Base-by-base conservation (phyloP, 495 filamentous ascomycete species). In the Hypoxylon perforatum region DNA sequence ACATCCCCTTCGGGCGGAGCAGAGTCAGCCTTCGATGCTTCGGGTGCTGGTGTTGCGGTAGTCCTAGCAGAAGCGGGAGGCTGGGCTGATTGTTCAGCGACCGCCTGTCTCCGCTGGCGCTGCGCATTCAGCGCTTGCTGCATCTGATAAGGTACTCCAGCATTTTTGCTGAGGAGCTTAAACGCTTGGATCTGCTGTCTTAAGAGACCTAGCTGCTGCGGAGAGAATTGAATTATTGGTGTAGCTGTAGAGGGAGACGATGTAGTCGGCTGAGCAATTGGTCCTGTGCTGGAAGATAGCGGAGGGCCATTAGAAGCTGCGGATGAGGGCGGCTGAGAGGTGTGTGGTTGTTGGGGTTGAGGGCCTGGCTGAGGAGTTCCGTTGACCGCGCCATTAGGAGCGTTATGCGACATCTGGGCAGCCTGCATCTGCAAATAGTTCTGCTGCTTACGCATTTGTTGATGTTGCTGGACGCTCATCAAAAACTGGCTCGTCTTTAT, bases 101-200 rank as follows among this genome's bases (percentile, higher is more conserved):
- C 82, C 2, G 85, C 80, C 58, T 88, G 85, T 35, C 86, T 82
- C 42, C 81, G 81, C 64, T 91, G 89, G 46, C 90, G 89, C 11
- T 88, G 85, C 19, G 88, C 81, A 68, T 92, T 93, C 3, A 96
- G 84, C 61, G 89, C 86, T 69, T 91, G 88, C 73, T 93, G 90
- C 38, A 94, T 80, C 41, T 82, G 79, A n/a, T 82, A 75, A 1
- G 93, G 91, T 14, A 97, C 87, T 0, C 91, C 86, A 22, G 87
- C 80, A 56, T 95, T 95, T 76, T 92, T 95, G 10, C 89, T 87
- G 1, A 97, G 81, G 65, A 88, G 80, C 76, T 92, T 92, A 80
- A 96, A 96, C 5, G 92, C 91, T 63, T 86, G 76, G 42, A 96
- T 94, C 73, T 97, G 93, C 45, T 88, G 87, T 33, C 89, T 82